phyloP scores from a whole-genome alignment of 2,329 filamentous ascomycete species.

The Zasmidium angulare region DNA sequence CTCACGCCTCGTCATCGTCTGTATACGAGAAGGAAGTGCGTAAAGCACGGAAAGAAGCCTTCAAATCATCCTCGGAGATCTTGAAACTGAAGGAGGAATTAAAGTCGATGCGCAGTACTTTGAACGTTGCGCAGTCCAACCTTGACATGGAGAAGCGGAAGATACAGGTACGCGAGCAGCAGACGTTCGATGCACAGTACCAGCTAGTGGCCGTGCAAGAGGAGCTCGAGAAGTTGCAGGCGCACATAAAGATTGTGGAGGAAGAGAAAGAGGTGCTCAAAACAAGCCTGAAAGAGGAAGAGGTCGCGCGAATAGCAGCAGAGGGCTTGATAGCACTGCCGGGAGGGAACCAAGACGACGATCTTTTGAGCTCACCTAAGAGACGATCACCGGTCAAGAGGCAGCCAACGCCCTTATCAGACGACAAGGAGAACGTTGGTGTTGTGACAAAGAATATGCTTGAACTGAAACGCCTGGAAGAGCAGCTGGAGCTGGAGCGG shows the following conservation, averaged over 20 bases:
- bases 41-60: constrained; percentile 68
- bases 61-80: constrained; percentile 68
- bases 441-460: constrained; percentile 45
- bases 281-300: constrained; percentile 69
- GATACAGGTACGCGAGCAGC: constrained; percentile 63
- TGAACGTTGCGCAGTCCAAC: constrained; percentile 58
- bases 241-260: constrained; percentile 64
- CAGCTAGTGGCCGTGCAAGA: constrained; percentile 65
- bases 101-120: constrained; percentile 58
- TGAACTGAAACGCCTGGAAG: constrained; percentile 49
- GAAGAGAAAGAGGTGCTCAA: constrained; percentile 74
- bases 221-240: constrained; percentile 63
- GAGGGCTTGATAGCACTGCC: constrained; percentile 70
- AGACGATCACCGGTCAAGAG: constrained; percentile 34
- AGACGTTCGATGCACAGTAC: constrained; percentile 67
- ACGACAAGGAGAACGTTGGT: constrained; percentile 47
- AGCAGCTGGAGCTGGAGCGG: constrained; percentile 54
- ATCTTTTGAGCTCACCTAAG: constrained; percentile 58
- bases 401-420: constrained; percentile 49
- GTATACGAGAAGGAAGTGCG: constrained; percentile 74
- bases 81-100: constrained; percentile 74
- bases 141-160: constrained; percentile 65
- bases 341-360: constrained; percentile 48
- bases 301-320: constrained; percentile 69
- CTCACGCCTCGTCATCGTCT: constrained; percentile 39